Evolutionary conservation across 208 protist genomes (phyloP), one percentile per base, ranked within the genome.

Genomic region (Leptomonas pyrrhocoris): DNA sequence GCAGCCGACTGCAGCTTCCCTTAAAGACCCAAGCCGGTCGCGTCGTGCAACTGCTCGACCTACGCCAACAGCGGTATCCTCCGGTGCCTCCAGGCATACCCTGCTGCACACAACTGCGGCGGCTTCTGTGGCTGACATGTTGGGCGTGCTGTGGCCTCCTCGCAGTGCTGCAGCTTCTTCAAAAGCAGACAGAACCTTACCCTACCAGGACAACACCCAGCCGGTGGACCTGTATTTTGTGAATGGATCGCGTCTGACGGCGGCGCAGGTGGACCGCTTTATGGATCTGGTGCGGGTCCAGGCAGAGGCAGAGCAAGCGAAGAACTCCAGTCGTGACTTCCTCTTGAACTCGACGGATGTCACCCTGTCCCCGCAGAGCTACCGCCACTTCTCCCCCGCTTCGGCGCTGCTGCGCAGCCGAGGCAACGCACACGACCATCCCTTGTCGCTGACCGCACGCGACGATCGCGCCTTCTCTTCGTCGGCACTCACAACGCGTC

Each of bases 131-230:
- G 88, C 88, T 2, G 42, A 67, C 23, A 63, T 88, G 18, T 70
- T 91, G 7, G 83, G 85, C n/a, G 61, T 94, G 15, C 42, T 78
- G 43, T 94, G 88, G 85, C 88, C 88, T 4, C 85, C 88, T 2
- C 43, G 40, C 23, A 53, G 51, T 19, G 23, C 27, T 18, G 65
- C 27, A 1, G 30, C 28, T 8, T 50, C 30, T 15, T 19, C 54
- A 0, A 34, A 51, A n/a, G 43, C 19, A 0, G 45, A 34, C 43
- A 21, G 36, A 11, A 45, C 51, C 2, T 12, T 61, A 13, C 27
- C 27, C 21, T 42, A 31, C 16, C 25, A n/a, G 13, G 13, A 3
- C 36, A 19, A 7, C 42, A 31, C 42, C n/a, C n/a, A 18, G 3
- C 34, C 48, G 2, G 51, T 67, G 21, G 62, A 79, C 46, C 56